These are phyloP conservation scores for Tausonia pullulans DNA, from an alignment of 1,284 basidiomycete genomes.

Conservation along the genomic window DNA sequence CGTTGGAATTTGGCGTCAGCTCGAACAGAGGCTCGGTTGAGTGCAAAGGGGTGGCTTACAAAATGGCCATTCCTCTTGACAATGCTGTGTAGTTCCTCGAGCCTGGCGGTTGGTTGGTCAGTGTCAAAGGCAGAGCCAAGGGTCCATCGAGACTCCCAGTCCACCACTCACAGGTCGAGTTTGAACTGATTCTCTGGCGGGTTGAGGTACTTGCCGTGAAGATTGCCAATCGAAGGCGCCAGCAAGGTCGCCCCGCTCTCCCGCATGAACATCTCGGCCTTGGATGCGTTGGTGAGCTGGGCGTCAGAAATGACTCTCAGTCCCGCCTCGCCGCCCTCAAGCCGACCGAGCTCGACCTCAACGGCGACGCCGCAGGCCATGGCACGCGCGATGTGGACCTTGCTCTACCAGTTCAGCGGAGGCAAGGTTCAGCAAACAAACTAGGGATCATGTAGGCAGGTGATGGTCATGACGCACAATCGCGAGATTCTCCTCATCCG, in stretches of 20 bases:
- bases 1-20: slow-evolving; percentile 22
- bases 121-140: background rate
- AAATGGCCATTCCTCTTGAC: background rate
- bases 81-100: background rate
- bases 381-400: slow-evolving; percentile 22
- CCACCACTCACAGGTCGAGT: background rate
- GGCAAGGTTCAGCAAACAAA: background rate
- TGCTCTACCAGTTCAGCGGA: slow-evolving; percentile 8
- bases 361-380: slow-evolving; percentile 34
- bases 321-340: slow-evolving; percentile 39
- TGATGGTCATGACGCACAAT: slow-evolving; percentile 21
- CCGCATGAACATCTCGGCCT: slow-evolving; percentile 33
- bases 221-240: slow-evolving; percentile 39
- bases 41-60: too few species aligned
- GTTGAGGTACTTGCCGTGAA: slow-evolving; percentile 28
- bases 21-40: too few species aligned
- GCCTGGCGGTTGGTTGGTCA: background rate
- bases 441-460: background rate
- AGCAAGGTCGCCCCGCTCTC: slow-evolving; percentile 37
- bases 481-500: slow-evolving; percentile 35
- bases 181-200: slow-evolving; percentile 13
- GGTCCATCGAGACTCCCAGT: background rate
- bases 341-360: slow-evolving; percentile 39
- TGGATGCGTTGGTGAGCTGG: slow-evolving; percentile 34
- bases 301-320: slow-evolving; percentile 35